Evolutionary conservation across 139 green algal species (phyloP).

Genomic region (Chlorella sorokiniana): DNA sequence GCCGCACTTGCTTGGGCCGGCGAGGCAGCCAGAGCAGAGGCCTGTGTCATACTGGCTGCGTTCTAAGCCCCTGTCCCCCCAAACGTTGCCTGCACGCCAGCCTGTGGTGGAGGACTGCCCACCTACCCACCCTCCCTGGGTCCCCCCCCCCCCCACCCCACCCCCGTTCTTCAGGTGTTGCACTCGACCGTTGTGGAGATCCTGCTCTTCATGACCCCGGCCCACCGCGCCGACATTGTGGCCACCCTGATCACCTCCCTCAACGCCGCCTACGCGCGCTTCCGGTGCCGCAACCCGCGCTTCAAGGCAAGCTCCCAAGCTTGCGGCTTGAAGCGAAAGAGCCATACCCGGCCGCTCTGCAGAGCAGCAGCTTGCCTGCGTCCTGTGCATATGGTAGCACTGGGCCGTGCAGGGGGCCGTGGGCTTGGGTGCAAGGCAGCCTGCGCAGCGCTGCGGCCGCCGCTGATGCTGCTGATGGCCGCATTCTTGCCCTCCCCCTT

Average conservation of each 20-base stretch:
- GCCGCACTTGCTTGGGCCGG: neutral
- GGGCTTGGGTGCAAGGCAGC: neutral
- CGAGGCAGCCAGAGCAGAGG: too few relatives aligned
- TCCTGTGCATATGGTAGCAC: too few relatives aligned
- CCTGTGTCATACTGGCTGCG: too few relatives aligned
- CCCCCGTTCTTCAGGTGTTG: conserved; percentile 38
- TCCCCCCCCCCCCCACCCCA: too few relatives aligned
- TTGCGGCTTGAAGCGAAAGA: neutral
- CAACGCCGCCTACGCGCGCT: conserved; percentile 62
- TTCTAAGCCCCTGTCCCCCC: too few relatives aligned
- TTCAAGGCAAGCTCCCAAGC: conserved; percentile 51
- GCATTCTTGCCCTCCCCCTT: neutral
- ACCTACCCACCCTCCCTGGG: too few relatives aligned
- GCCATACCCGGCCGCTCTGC: too few relatives aligned
- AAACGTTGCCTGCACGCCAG: neutral
- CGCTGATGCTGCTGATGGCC: too few relatives aligned
- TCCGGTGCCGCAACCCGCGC: conserved; percentile 66
- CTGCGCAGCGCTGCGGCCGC: too few relatives aligned
- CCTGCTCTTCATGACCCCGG: conserved; percentile 76
- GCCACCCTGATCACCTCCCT: conserved; percentile 57
- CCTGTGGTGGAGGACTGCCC: neutral
- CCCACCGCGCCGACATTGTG: conserved; percentile 69
- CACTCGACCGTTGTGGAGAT: conserved; percentile 78
- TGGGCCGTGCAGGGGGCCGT: neutral
- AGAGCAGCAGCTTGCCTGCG: too few relatives aligned